These are phyloP conservation scores for Penicillium griseofulvum DNA, from an alignment of 2,329 filamentous ascomycete species.

Conservation along the genomic window DNA sequence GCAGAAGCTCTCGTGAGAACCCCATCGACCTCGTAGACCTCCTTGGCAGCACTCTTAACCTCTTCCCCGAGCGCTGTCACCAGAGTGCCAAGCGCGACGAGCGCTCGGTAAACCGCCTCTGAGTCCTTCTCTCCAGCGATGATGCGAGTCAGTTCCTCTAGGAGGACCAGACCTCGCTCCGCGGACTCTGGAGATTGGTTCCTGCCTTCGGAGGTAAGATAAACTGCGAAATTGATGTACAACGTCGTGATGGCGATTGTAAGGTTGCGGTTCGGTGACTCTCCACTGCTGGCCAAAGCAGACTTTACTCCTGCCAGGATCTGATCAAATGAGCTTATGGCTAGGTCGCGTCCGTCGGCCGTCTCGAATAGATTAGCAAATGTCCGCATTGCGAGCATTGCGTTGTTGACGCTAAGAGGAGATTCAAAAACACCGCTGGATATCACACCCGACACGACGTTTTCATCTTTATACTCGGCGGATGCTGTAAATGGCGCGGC, in stretches of 20 bases:
- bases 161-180: constrained; percentile 52
- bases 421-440: constrained; percentile 58
- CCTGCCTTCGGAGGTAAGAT: constrained; percentile 55
- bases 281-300: constrained; percentile 54
- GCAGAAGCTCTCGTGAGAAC: constrained; percentile 49
- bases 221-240: constrained; percentile 79
- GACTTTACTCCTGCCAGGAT: constrained; percentile 64
- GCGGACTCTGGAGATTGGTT: constrained; percentile 42
- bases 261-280: constrained; percentile 69
- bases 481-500: constrained; percentile 65
- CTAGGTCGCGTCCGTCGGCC: constrained; percentile 64
- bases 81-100: constrained; percentile 81
- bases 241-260: constrained; percentile 78
- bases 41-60: constrained; percentile 57
- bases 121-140: constrained; percentile 68
- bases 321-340: constrained; percentile 58
- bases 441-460: constrained; percentile 61
- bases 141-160: constrained; percentile 63
- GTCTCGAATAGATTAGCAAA: constrained; percentile 83
- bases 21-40: constrained; percentile 54
- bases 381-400: constrained; percentile 80
- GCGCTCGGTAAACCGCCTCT: constrained; percentile 76
- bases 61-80: constrained; percentile 58
- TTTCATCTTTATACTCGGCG: constrained; percentile 53
- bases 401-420: constrained; percentile 70